Base-by-base conservation (phyloP, 306 rosid genomes). In the Inga leiocalycina region DNA sequence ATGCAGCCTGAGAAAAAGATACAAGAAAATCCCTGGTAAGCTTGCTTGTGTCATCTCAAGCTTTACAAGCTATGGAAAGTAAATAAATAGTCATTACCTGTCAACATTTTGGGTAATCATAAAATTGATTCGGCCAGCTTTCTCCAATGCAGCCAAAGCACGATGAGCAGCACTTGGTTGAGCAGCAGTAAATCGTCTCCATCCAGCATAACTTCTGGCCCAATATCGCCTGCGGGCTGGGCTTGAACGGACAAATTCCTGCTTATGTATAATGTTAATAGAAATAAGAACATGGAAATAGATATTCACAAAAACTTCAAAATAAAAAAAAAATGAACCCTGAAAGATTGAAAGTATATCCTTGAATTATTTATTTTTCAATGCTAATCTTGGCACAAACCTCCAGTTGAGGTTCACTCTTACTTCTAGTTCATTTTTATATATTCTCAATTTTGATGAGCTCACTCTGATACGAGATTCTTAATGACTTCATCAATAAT, bases 171-270 rank as follows among this genome's bases (percentile, higher is more conserved):
- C 89, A 80, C 95, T 73, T 64, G 98, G 98, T 79, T 87, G 91
- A 20, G 98, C 94, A 3, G 91, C 92, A 24, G 94, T 83, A 76
- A 95, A 93, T 30, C 71, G 82, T 85, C 92, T 95, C 98, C 98
- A 95, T 52, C 98, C 98, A 69, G 98, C 95, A 89, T 90, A 95
- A 88, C 98, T 95, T 84, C 98, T 89, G 71, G 98, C 92, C 98
- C 98, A 95, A 71, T 95, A 95, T 78, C 95, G 89, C 86, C 97
- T 91, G 27, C 94, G 93, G 77, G 95, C 87, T 74, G 87, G 89
- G 76, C 48, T 89, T 54, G 93, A 95, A 73, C 95, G 97, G 75
- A 89, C 76, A 84, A 95, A 95, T 72, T 72, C n/a, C 85, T 95
- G 93, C 87, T 82, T 76, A 88, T 56, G 20, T 57, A 76, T 75